Evolutionary conservation across 139 green algal species (phyloP).

Genomic region (Coccomyxa sp.): DNA sequence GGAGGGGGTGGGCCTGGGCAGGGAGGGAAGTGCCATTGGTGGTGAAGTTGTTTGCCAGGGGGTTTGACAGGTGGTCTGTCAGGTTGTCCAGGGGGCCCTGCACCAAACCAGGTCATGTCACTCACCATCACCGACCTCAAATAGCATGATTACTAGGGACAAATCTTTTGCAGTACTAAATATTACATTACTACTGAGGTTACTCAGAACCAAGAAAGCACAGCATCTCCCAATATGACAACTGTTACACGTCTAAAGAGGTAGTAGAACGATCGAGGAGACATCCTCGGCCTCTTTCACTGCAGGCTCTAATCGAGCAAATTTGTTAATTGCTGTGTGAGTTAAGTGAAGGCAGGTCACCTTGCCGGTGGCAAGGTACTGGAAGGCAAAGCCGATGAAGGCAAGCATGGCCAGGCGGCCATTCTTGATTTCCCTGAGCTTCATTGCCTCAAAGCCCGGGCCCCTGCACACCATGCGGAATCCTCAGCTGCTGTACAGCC

Average conservation of each 20-base stretch:
- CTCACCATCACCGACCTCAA: not conserved
- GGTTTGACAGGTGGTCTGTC: slow-evolving; percentile 30
- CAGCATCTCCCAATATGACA: no score
- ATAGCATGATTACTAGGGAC: not conserved
- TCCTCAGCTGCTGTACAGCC: not conserved
- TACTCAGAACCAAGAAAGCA: no score
- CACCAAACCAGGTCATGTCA: not conserved
- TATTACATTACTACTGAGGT: not conserved
- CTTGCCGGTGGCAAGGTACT: slow-evolving; percentile 75
- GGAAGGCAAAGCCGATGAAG: slow-evolving; percentile 66
- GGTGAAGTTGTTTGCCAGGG: slow-evolving; percentile 42
- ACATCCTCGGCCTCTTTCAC: no score
- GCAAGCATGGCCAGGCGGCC: slow-evolving; percentile 32
- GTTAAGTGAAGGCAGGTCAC: no score
- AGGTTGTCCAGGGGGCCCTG: slow-evolving; percentile 55
- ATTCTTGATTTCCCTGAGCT: slow-evolving; percentile 95
- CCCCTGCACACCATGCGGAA: slow-evolving; percentile 14
- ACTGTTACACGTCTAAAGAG: no score
- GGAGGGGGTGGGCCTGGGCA: not conserved
- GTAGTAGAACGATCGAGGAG: no score
- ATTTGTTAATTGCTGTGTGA: no score
- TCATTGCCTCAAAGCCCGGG: slow-evolving; percentile 42
- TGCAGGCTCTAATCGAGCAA: no score
- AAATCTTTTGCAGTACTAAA: not conserved
- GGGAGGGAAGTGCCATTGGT: slow-evolving; percentile 28